Percentiles rank a stretch among this genome's conserved stretches.
Evolutionary conservation across 345 rosid species (phyloP).

Genomic region (Syzygium aqueum): DNA sequence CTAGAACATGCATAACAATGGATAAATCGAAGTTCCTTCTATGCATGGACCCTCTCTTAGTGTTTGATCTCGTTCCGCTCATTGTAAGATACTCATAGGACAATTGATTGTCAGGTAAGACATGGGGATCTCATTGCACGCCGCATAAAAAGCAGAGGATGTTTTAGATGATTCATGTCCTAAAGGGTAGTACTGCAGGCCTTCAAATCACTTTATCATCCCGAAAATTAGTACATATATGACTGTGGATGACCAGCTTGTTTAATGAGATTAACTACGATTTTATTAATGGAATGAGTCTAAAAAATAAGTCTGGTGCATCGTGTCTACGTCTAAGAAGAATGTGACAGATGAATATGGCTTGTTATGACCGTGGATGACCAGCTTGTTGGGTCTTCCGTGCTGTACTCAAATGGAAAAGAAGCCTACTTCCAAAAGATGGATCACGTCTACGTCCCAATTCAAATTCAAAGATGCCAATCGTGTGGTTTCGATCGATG

Average conservation of each 20-base stretch:
- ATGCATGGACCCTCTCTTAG: not conserved
- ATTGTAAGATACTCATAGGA: not conserved
- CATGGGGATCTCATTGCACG: not conserved
- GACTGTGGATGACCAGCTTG: no score
- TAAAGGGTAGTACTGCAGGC: not conserved
- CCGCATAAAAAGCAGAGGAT: not conserved
- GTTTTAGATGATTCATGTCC: not conserved
- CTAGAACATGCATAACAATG: not conserved
- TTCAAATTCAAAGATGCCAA: conserved; percentile 28
- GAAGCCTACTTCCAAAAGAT: not conserved
- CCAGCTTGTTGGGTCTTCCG: not conserved
- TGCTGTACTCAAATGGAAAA: not conserved
- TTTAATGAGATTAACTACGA: not conserved
- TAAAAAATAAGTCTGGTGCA: not conserved
- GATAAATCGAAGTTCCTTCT: not conserved
- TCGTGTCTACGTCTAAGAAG: not conserved
- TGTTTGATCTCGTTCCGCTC: not conserved
- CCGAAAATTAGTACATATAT: not conserved
- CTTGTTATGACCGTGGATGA: not conserved
- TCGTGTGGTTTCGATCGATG: conserved; percentile 17
- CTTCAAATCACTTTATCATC: not conserved
- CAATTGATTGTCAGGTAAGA: not conserved
- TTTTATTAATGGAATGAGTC: not conserved
- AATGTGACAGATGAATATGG: not conserved
- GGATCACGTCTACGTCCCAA: not conserved